These are phyloP conservation scores for Bipolaris gigantea DNA, from an alignment of 2,329 filamentous ascomycete genomes.

Conservation along the genomic window DNA sequence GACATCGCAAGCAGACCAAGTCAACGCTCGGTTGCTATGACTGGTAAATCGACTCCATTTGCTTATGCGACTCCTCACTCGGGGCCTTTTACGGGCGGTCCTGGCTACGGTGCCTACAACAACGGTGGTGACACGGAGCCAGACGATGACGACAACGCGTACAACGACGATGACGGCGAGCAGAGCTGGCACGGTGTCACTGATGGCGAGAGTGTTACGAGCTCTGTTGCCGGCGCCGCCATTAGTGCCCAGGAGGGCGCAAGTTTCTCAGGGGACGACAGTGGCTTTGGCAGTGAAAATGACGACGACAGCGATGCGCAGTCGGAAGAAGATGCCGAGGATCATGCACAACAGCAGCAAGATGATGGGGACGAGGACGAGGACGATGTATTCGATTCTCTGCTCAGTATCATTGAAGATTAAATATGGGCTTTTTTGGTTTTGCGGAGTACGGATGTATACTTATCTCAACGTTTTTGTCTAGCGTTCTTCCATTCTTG, in stretches of 20 bases:
- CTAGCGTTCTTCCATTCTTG: not conserved
- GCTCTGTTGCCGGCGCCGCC: slow-evolving; percentile 20
- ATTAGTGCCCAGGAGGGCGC: slow-evolving; percentile 34
- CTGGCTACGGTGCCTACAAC: slow-evolving; percentile 26
- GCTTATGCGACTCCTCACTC: slow-evolving; percentile 78
- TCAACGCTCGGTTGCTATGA: slow-evolving; percentile 43
- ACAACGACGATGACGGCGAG: slow-evolving; percentile 32
- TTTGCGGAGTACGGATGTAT: not conserved
- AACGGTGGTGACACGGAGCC: slow-evolving; percentile 40
- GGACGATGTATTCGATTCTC: slow-evolving; percentile 27
- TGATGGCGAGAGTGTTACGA: slow-evolving; percentile 30
- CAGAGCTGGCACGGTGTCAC: slow-evolving; percentile 37
- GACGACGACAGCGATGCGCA: slow-evolving; percentile 22
- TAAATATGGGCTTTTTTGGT: not conserved
- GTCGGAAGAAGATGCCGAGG: slow-evolving; percentile 14
- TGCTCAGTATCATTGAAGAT: slow-evolving; percentile 25
- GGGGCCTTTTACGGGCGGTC: slow-evolving; percentile 39
- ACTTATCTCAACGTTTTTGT: not conserved
- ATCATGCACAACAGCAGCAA: slow-evolving; percentile 11
- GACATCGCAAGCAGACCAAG: slow-evolving; percentile 48
- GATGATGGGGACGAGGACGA: slow-evolving; percentile 19
- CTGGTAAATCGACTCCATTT: slow-evolving; percentile 56
- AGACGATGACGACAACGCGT: slow-evolving; percentile 40
- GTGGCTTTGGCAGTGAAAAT: slow-evolving; percentile 35
- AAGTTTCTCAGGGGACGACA: slow-evolving; percentile 42